Evolutionary conservation across 1,139 yeast species (phyloP).

Genomic region (Hyphopichia pseudoburtonii): DNA sequence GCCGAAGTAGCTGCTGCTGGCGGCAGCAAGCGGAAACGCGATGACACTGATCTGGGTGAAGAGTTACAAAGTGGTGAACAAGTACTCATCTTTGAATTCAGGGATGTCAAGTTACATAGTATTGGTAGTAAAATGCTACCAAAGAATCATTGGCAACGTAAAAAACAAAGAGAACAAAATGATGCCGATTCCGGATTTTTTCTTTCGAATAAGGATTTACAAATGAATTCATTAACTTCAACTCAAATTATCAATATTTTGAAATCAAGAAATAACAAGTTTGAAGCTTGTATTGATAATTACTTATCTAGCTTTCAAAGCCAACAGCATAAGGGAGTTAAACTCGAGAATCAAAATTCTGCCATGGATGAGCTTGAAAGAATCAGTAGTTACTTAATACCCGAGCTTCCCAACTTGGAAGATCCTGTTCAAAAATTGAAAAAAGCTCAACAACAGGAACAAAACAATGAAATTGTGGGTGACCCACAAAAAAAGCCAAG

Average conservation of each 20-base stretch:
- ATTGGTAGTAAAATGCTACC: constrained; percentile 30
- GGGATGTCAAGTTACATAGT: constrained; percentile 59
- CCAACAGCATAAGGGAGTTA: too few species aligned
- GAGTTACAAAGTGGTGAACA: constrained; percentile 36
- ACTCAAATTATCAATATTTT: constrained; percentile 57
- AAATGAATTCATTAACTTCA: constrained; percentile 24
- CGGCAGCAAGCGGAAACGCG: constrained; percentile 3
- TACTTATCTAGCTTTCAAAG: constrained; percentile 35
- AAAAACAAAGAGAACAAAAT: neutral
- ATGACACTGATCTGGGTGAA: constrained; percentile 19
- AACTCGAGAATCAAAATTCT: constrained; percentile 21
- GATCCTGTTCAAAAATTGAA: constrained; percentile 24
- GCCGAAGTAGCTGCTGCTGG: constrained; percentile 13
- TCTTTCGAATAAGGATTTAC: constrained; percentile 22
- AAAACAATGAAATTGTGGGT: neutral
- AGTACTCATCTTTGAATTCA: constrained; percentile 71
- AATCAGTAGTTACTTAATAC: constrained; percentile 40
- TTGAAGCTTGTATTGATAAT: constrained; percentile 39
- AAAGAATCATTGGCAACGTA: constrained; percentile 1
- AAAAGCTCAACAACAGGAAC: neutral
- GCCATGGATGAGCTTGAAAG: constrained; percentile 8
- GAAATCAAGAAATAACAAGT: constrained; percentile 54
- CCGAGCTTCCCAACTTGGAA: constrained; percentile 34
- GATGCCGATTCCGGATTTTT: constrained; percentile 20
- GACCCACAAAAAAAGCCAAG: constrained; percentile 16